Percentiles rank a stretch among this genome's conserved stretches.
phyloP scores from a whole-genome alignment of 495 filamentous ascomycete genomes.

The Aspergillus taichungensis region DNA sequence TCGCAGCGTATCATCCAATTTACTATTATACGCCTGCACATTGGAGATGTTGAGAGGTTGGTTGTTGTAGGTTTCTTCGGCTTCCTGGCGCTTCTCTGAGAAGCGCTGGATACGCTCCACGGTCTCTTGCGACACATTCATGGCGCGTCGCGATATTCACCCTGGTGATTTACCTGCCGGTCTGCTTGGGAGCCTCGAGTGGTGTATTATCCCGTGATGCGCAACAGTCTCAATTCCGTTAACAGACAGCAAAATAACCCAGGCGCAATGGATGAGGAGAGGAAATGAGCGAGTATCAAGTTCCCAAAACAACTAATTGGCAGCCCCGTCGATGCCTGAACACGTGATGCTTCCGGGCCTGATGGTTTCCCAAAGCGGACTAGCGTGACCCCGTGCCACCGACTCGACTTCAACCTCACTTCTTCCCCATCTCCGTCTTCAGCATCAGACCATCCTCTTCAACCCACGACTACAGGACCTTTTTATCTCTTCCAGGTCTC shows the following conservation, averaged over 20 bases:
- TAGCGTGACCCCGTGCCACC: conserved; percentile 17
- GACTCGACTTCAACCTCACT: conserved; percentile 17
- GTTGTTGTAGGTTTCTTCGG: conserved; percentile 25
- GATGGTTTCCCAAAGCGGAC: conserved; percentile 2
- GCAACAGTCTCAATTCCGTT: not conserved
- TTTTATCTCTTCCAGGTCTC: conserved; percentile 3
- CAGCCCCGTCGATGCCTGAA: not conserved
- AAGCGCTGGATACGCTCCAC: conserved; percentile 33
- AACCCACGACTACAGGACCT: conserved; percentile 9
- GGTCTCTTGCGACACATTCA: conserved; percentile 25
- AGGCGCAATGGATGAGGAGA: not conserved
- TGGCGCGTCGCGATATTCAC: conserved; percentile 8
- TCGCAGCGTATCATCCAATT: conserved; percentile 55
- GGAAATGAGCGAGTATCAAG: too few relatives aligned
- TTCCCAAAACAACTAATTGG: too few relatives aligned
- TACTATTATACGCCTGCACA: conserved; percentile 33
- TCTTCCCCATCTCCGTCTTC: conserved; percentile 16
- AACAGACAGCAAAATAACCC: too few relatives aligned
- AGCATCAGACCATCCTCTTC: conserved; percentile 10
- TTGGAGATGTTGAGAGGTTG: conserved; percentile 25
- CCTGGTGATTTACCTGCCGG: not conserved
- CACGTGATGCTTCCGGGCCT: conserved; percentile 7
- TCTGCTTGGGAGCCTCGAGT: too few relatives aligned
- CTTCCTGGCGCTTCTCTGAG: conserved; percentile 26
- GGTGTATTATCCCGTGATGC: too few relatives aligned